Evolutionary conservation across 2,329 filamentous ascomycete species (phyloP).

Genomic region (Lachnellula hyalina): DNA sequence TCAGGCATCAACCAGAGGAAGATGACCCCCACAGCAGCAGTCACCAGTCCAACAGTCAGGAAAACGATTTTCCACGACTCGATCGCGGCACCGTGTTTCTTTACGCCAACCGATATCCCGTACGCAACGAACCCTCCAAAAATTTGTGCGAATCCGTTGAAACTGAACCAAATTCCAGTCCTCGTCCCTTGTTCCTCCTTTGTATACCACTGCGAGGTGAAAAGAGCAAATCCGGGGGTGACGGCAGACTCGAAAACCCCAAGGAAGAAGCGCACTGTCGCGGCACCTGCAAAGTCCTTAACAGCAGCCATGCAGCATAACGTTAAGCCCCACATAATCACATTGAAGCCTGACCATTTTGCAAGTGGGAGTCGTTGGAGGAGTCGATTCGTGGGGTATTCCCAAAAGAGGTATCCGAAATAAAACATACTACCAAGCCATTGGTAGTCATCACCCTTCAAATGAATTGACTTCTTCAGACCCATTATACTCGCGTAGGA

Average conservation of each 20-base stretch:
- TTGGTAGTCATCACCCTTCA: conserved; percentile 37
- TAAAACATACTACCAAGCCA: conserved; percentile 46
- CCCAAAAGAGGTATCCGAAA: conserved; percentile 34
- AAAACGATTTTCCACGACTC: conserved; percentile 56
- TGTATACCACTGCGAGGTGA: conserved; percentile 70
- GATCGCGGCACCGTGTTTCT: conserved; percentile 46
- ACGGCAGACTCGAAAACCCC: conserved; percentile 65
- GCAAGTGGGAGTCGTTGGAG: conserved; percentile 53
- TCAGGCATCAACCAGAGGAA: conserved; percentile 42
- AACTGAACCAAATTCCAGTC: conserved; percentile 63
- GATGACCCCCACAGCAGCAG: conserved; percentile 35
- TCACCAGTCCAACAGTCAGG: conserved; percentile 42
- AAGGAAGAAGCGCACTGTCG: conserved; percentile 62
- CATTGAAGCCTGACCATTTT: conserved; percentile 57
- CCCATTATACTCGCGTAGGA: conserved; percentile 48
- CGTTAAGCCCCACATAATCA: conserved; percentile 56
- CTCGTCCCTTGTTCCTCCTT: conserved; percentile 60
- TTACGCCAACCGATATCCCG: conserved; percentile 50
- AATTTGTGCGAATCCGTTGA: conserved; percentile 60
- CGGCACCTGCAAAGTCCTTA: conserved; percentile 53
- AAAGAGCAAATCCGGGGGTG: conserved; percentile 62
- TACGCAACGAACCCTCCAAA: conserved; percentile 59
- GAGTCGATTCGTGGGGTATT: conserved; percentile 30
- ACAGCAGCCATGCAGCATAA: conserved; percentile 59
- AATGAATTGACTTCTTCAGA: conserved; percentile 37